Conservation (phyloP, 257 asterid species). For the Linaria vulgaris region DNA sequence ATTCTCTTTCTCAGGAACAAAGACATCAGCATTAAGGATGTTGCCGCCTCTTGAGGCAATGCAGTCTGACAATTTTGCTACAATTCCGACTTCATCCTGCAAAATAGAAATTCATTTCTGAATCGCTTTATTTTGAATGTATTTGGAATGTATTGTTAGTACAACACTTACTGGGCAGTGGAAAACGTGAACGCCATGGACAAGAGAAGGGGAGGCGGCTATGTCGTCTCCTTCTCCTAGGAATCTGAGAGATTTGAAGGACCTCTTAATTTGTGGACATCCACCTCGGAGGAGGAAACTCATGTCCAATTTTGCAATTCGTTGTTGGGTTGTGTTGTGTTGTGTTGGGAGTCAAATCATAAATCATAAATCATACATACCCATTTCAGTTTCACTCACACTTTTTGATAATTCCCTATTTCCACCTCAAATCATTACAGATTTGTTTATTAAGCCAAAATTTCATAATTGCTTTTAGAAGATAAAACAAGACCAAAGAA, state of each 20-base stretch:
- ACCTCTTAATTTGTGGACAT: slow-evolving; percentile 45
- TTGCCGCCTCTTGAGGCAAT: slow-evolving; percentile 90
- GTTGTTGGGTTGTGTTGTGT: no score
- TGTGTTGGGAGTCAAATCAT: no score
- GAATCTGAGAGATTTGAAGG: slow-evolving; percentile 45
- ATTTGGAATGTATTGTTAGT: no score
- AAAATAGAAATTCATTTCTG: slow-evolving; percentile 13
- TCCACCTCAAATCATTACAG: no score
- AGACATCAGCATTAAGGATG: slow-evolving; percentile 84
- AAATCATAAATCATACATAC: no score
- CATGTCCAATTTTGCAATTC: slow-evolving; percentile 49
- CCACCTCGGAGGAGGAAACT: slow-evolving; percentile 52
- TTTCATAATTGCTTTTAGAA: no score
- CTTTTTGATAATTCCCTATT: no score
- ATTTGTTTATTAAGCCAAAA: no score
- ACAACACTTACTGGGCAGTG: slow-evolving; percentile 90
- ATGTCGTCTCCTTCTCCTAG: slow-evolving; percentile 43
- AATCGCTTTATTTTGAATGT: no score
- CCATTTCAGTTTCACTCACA: no score
- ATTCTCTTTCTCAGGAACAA: slow-evolving; percentile 79
- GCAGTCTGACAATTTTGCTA: slow-evolving; percentile 84
- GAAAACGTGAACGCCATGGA: slow-evolving; percentile 88
- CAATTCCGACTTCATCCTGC: slow-evolving; percentile 92
- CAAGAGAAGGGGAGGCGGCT: slow-evolving; percentile 53
- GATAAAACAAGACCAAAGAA: no score